Conservation (phyloP, 768 basidiomycete genomes). For the Chalciporus piperatus region DNA sequence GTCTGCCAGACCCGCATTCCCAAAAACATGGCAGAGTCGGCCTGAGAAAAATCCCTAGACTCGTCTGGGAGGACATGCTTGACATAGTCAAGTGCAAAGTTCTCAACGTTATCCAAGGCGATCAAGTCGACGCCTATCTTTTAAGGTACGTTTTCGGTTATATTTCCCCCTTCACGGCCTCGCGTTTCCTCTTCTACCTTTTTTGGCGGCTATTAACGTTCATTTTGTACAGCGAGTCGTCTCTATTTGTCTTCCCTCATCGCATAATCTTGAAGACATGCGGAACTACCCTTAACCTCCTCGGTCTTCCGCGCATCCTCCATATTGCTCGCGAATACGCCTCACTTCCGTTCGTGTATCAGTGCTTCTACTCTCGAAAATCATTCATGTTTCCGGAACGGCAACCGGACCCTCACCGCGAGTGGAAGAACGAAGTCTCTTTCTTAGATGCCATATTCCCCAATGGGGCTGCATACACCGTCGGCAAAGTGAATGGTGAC, state of each 20-base stretch:
- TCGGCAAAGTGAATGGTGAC: conserved; percentile 97
- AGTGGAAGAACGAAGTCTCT: conserved; percentile 91
- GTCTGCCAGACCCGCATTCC: conserved; percentile 47
- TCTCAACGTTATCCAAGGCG: conserved; percentile 82
- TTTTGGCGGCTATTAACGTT: conserved; percentile 11
- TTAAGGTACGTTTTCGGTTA: conserved; percentile 63
- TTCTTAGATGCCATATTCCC: conserved; percentile 89
- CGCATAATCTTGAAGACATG: conserved; percentile 98
- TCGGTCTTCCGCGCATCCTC: conserved; percentile 92
- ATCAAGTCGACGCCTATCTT: conserved; percentile 93
- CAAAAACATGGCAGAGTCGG: conserved; percentile 53
- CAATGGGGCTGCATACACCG: conserved; percentile 89
- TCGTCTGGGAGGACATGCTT: conserved; percentile 95
- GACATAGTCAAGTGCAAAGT: conserved; percentile 96
- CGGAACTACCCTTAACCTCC: conserved; percentile 95
- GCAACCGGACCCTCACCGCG: conserved; percentile 86
- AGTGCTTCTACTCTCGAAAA: conserved; percentile 98
- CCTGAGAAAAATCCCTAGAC: conserved; percentile 69
- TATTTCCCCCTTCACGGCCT: not conserved
- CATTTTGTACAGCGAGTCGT: conserved; percentile 78
- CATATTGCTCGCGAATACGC: conserved; percentile 80
- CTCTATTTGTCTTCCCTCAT: conserved; percentile 92
- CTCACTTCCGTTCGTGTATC: conserved; percentile 66
- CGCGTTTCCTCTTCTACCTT: not conserved
- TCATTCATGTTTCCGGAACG: conserved; percentile 99